phyloP scores from a whole-genome alignment of 306 rosid species.

The Neltuma alba region DNA sequence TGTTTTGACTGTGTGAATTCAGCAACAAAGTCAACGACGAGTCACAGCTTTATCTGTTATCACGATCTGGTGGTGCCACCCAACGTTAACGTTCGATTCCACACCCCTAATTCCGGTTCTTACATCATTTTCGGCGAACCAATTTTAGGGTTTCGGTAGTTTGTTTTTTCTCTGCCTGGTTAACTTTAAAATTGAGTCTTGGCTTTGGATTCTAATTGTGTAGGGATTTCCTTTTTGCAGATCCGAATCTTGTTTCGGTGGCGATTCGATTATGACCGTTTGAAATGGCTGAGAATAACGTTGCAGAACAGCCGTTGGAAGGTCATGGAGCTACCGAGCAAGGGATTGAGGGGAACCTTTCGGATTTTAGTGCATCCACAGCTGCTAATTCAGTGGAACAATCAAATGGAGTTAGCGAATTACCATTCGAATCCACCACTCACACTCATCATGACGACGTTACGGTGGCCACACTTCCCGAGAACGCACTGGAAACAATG shows the following conservation, averaged over 20 bases:
- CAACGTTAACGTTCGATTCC: not conserved
- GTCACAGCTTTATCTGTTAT: not conserved
- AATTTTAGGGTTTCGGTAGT: slow-evolving; percentile 5
- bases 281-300: slow-evolving; percentile 55
- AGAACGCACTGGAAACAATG: not conserved
- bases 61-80: not conserved
- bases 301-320: slow-evolving; percentile 32
- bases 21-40: slow-evolving; percentile 8
- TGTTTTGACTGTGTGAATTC: slow-evolving; percentile 9
- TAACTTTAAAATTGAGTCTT: not conserved
- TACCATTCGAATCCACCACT: not conserved
- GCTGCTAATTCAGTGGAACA: not conserved
- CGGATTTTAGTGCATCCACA: slow-evolving; percentile 12
- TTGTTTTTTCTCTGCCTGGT: not conserved
- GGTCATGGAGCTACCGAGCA: slow-evolving; percentile 30
- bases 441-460: not conserved
- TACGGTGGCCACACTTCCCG: not conserved
- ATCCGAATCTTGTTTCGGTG: slow-evolving; percentile 29
- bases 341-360: not conserved
- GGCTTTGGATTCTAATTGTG: not conserved
- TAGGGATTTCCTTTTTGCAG: not conserved
- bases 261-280: slow-evolving; percentile 45
- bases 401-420: slow-evolving; percentile 10
- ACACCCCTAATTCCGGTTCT: not conserved
- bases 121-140: not conserved